Evolutionary conservation across 116 monocot genomes (phyloP), one percentile per base, ranked within the genome.

Genomic region (Phalaenopsis hybrid): DNA sequence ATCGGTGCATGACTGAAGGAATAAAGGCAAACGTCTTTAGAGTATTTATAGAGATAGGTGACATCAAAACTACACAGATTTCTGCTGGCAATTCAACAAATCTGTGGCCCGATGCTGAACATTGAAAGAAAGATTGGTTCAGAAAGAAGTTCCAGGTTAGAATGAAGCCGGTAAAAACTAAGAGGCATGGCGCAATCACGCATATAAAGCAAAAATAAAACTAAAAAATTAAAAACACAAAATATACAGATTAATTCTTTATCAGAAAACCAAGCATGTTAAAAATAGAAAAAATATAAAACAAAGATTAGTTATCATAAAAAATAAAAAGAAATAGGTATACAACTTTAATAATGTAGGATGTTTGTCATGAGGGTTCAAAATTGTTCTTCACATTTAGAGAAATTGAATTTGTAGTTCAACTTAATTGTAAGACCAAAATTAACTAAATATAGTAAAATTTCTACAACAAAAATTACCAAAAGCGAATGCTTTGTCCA

Each of bases 71-170:
- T 43, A 86, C 48, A 80, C 93, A 93, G 52, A 93, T 86, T 84
- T 93, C 93, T 17, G 93, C 91, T 58, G 93, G 93, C 84, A 93
- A 87, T 70, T 91, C 91, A 46, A 93, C 89, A 63, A 8, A 25
- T 57, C 8, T 79, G 37, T 41, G 74, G 45, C 55, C 67, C 13
- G 16, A 25, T 80, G 69, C 86, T 88, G 82, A 12, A 79, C 44
- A 59, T 33, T 33, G 68, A 52, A 80, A 34, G 34, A 51, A 77
- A 70, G 37, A 16, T 21, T 44, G 44, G 45, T 75, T 75, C 44
- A 28, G 12, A 75, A 6, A 72, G 37, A 43, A 75, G n/a, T 45
- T 45, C 20, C 41, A 45, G 33, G 7, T 4, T 17, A 46, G 15
- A 1, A 8, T 17, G 45, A 44, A 45, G 5, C 7, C 18, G 45